Base-by-base conservation (phyloP, 2,329 filamentous ascomycete species). In the Neonectria punicea region DNA sequence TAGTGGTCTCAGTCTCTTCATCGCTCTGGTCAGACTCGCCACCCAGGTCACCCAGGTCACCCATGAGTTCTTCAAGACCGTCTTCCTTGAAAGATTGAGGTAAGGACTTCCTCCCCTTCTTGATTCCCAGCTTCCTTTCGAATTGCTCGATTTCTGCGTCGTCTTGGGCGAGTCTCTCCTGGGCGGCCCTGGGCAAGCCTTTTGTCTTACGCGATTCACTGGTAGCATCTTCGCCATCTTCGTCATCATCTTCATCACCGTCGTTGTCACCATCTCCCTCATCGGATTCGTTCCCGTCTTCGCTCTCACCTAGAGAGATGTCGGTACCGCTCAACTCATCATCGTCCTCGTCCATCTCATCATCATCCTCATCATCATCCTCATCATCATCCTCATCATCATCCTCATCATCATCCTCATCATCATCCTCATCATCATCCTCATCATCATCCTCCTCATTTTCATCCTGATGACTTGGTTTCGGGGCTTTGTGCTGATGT, bases 81-180 rank as follows among this genome's bases (percentile, higher is more conserved):
- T 98, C 94, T 7, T 97, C 92, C 20, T 89, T 86, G 72, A 94
- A 93, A 0, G 89, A 84, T 69, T 92, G 91, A 0, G 90, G 90
- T 5, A 93, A 79, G 34, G 87, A 90, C 74, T 93, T 97, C 65
- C 91, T 91, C 25, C 89, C 88, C 75, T 90, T 93, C 69, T 86
- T 90, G 36, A 98, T 86, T 0, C 96, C 95, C 3, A 99, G 82
- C 74, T 93, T 97, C 78, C 91, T 94, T 81, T 99, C 96, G 34
- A 98, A 82, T 3, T 90, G 90, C 20, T 91, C 90, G 71, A 99
- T 98, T 72, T 97, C 93, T 2, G 90, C 92, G 74, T 98, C 94
- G 63, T 99, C 95, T 66, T 93, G 85, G 1, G 88, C 90, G 5
- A 98, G 82, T 70, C 86, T 74, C 85, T 88, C n/a, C 89, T 76